A percentile compares a stretch with the other conserved stretches of the same genome.
Conservation (phyloP, 371 early-diverging fungal species). For the Mucor piriformis region DNA sequence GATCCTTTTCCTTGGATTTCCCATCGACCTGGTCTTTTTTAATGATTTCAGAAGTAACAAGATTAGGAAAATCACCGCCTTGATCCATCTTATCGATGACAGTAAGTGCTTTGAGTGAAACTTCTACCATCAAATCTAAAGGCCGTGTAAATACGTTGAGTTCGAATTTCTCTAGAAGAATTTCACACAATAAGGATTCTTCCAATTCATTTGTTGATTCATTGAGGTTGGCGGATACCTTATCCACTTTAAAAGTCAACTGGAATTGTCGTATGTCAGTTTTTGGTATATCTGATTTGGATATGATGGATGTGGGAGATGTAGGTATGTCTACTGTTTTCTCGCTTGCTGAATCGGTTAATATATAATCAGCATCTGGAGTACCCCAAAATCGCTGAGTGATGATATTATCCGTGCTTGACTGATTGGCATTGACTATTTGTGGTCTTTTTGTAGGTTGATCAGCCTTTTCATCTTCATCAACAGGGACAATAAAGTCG, state of each 20-base stretch:
- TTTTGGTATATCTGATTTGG: constrained; percentile 27
- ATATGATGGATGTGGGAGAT: background rate
- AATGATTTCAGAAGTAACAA: constrained; percentile 63
- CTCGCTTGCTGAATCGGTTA: constrained; percentile 26
- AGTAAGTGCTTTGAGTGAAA: constrained; percentile 63
- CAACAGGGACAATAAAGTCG: constrained; percentile 58
- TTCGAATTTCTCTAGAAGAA: constrained; percentile 59
- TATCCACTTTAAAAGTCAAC: constrained; percentile 71
- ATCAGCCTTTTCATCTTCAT: background rate
- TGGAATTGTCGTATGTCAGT: constrained; percentile 65
- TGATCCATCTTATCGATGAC: constrained; percentile 63
- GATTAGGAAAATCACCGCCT: constrained; percentile 58
- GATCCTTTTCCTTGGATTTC: constrained; percentile 23
- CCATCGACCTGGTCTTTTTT: constrained; percentile 11
- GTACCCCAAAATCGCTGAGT: constrained; percentile 29
- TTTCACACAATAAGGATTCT: constrained; percentile 54
- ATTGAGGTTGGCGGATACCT: constrained; percentile 68
- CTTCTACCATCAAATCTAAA: constrained; percentile 59
- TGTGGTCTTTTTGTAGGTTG: background rate
- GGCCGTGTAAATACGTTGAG: constrained; percentile 64
- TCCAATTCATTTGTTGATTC: constrained; percentile 45
- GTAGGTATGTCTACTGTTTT: constrained; percentile 24
- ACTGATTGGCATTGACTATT: background rate
- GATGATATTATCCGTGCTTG: constrained; percentile 19
- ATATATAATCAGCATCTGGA: constrained; percentile 11